Base-by-base conservation (phyloP, 1,284 basidiomycete genomes). In the Vanrija sp. region DNA sequence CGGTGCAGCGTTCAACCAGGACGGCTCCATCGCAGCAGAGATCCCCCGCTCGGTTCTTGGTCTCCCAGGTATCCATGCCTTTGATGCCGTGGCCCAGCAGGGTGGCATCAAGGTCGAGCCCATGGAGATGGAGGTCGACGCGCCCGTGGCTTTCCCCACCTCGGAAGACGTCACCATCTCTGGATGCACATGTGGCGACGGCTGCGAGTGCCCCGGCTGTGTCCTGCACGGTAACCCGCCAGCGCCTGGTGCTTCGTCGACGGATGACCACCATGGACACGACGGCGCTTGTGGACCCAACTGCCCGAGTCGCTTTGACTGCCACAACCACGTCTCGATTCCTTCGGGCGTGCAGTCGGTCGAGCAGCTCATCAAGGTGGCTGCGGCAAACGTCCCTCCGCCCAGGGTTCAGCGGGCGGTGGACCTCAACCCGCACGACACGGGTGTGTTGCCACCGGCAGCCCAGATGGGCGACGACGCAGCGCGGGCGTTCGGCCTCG, bases 131-230 rank as follows among this genome's bases (percentile, higher is more conserved):
- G 63, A 72, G 19, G 50, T 62, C 14, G 70, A 72, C 43, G 57
- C 49, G 46, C 65, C 68, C 0, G 43, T 74, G 7, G 54, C 67
- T 0, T 75, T 76, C 62, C 72, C 73, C 1, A 75, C 72, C 0
- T 49, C 57, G 1, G 72, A 74, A 49, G 66, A 71, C n/a, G 67
- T 72, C 18, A 64, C 69, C 26, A 68, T 78, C 38, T 71, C 69
- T 9, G 70, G 69, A 0, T 78, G 77, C 52, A 73, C 72, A 6
- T 78, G 77, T 55, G 76, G 75, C 1, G 70, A 74, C 9, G 69
- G 70, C 8, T 78, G 77, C 53, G 63, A 69, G 10, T 78, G 77
- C 61, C 66, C 77, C 4, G 73, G 71, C 8, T 78, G 77, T 47
- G 65, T 65, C 4, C 72, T 69, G 1, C 77, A 78, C 54, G 65